Base-by-base conservation (phyloP, 2,329 filamentous ascomycete genomes). In the Phialocephala sp. region DNA sequence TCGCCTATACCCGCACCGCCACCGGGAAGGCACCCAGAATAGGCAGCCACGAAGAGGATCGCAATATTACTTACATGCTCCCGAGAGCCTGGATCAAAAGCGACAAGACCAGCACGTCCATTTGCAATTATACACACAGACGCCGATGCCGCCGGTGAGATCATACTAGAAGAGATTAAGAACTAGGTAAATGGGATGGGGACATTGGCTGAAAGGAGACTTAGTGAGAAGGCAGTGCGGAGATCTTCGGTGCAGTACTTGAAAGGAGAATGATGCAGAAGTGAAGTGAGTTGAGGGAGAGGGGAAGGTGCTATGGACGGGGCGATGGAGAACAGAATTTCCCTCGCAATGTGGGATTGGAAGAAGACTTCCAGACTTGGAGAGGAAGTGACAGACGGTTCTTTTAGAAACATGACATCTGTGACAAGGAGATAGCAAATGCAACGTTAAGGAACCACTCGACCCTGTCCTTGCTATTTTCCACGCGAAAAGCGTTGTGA, bases 121-220 rank as follows among this genome's bases (percentile, higher is more conserved):
- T 32, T 32, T 32, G 27, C 6, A 6, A 32, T 32, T 50, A 6
- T 4, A 50, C 45, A 50, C 45, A 50, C 45, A 50, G 45, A 50
- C 45, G n/a, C 45, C 45, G 45, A 50, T 22, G 22, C 41, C 41
- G 41, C 12, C 1, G 11, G 27, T 32, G 6, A 43, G 45, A 50
- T 50, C 45, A 50, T 50, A 50, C 45, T 22, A 50, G n/a, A 50
- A 9, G 45, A 50, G 22, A 50, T 50, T 50, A 50, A 22, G n/a
- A 22, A 24, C 45, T 50, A 50, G 8, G 5, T 6, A 11, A 24
- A 32, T 32, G 27, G 27, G 27, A 32, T 6, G 6, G 43, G 2
- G 8, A 14, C 4, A 11, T n/a, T 50, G n/a, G 8, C 6, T 12
- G 45, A 22, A 50, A 50, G n/a, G 27, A 32, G 27, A 32, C 27